Base-by-base conservation (phyloP, 2,329 filamentous ascomycete species). In the Apiospora kogelbergensis region DNA sequence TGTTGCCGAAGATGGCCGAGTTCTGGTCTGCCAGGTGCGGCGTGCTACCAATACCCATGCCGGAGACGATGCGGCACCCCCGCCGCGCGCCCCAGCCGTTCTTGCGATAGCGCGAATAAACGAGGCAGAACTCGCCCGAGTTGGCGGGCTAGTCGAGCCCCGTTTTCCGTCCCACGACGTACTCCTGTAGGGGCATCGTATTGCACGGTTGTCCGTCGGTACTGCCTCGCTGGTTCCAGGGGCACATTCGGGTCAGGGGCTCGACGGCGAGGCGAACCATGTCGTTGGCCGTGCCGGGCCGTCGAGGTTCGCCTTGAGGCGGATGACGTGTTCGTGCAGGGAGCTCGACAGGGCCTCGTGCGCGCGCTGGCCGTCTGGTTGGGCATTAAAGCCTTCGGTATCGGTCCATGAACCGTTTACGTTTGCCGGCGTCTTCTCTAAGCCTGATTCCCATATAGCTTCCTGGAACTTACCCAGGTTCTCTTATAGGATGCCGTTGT, bases 371-470 rank as follows among this genome's bases (percentile, higher is more conserved):
- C 79, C 79, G 2, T 75, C 76, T 6, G 78, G 73, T 0, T 73
- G 69, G 2, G 73, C 68, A 10, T 79, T 79, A 37, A 74, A 69
- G 48, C 75, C 75, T 68, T 80, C 77, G 1, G 79, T 81, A 17
- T 75, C 71, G 6, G 78, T 76, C 81, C 81, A 83, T 22, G 76
- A 71, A 5, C 83, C 83, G 70, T 83, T 80, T 0, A 82, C 72
- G 63, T 81, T 82, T 5, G 81, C 75, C 67, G 77, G 76, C n/a
- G 83, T 76, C 70, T 82, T 83, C 48, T 79, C 76, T 69, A 85
- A 84, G 26, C 72, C 76, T 2, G 78, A 75, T n/a, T 76, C 72
- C 20, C 74, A 75, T 41, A 77, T 78, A 6, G 82, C 81, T 0
- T 68, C 67, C 33, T 80, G 74, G 69, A 84, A 81, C 2, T 76